Percentiles rank a stretch among this genome's conserved stretches.
These are phyloP conservation scores for Rhexocercosporidium sp. DNA, from an alignment of 2,329 filamentous ascomycete species.

Conservation along the genomic window DNA sequence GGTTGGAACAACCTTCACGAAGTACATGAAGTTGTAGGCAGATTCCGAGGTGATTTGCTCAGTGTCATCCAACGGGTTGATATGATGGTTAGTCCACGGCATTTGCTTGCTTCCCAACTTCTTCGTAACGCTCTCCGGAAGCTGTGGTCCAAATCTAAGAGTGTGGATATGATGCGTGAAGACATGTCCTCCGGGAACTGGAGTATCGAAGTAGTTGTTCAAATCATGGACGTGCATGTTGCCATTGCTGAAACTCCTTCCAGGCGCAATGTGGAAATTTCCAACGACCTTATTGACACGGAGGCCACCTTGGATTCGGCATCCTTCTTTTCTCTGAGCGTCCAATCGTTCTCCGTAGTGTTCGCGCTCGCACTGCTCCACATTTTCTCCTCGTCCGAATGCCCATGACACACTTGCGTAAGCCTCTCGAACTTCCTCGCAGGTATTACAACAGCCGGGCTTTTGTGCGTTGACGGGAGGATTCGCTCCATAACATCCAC, in stretches of 20 bases:
- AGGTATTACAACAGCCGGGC: slow-evolving; percentile 94
- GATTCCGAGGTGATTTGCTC: slow-evolving; percentile 79
- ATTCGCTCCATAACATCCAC: slow-evolving; percentile 86
- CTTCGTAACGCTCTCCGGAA: slow-evolving; percentile 72
- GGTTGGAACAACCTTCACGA: slow-evolving; percentile 96
- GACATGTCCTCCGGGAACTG: slow-evolving; percentile 73
- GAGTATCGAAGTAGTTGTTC: slow-evolving; percentile 87
- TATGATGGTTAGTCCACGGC: slow-evolving; percentile 86
- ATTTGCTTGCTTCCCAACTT: slow-evolving; percentile 61
- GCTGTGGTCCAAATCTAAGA: slow-evolving; percentile 89
- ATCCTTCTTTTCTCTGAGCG: slow-evolving; percentile 87
- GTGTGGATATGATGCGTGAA: slow-evolving; percentile 90
- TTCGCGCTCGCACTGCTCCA: slow-evolving; percentile 94
- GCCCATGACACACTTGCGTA: slow-evolving; percentile 91
- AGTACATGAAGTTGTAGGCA: slow-evolving; percentile 98
- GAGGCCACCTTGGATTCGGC: slow-evolving; percentile 88
- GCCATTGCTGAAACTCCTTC: slow-evolving; percentile 92
- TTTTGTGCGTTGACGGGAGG: slow-evolving; percentile 75
- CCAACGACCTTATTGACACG: slow-evolving; percentile 98
- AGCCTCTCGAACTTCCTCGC: slow-evolving; percentile 93
- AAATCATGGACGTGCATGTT: slow-evolving; percentile 98
- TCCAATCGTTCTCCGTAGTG: slow-evolving; percentile 91
- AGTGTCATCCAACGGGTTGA: slow-evolving; percentile 87
- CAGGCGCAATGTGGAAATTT: slow-evolving; percentile 98
- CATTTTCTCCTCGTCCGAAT: slow-evolving; percentile 88